Conservation (phyloP, 140 eudicot genomes). For the Flaveria floridana region DNA sequence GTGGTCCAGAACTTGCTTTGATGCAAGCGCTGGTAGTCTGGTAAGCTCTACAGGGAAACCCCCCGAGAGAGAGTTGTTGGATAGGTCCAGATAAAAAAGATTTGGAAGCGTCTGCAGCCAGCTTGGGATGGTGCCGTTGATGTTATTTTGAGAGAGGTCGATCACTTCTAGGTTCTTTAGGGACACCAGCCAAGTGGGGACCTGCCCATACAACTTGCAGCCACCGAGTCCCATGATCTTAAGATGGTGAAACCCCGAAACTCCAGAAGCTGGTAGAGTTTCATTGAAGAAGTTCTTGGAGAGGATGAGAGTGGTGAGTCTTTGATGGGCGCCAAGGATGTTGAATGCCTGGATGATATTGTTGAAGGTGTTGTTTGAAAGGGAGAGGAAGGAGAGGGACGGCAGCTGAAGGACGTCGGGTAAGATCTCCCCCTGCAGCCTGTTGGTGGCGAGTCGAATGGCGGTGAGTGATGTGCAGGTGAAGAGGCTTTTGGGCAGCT, state of each 20-base stretch:
- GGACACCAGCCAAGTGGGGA: background rate
- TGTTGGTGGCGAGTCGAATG: conserved; percentile 9
- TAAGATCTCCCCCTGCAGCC: conserved; percentile 5
- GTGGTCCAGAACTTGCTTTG: background rate
- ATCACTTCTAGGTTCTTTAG: conserved; percentile 11
- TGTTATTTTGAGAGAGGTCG: conserved; percentile 12
- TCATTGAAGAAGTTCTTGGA: conserved; percentile 20
- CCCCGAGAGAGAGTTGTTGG: conserved; percentile 10
- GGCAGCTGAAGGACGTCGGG: background rate
- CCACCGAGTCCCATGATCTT: conserved; percentile 15
- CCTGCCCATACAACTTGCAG: background rate
- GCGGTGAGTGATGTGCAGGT: conserved; percentile 1
- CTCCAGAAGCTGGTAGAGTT: background rate
- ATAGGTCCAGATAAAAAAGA: conserved; percentile 11
- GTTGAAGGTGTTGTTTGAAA: background rate
- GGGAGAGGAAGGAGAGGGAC: conserved; percentile 16
- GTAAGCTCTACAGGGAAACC: conserved; percentile 16
- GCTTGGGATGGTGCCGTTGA: conserved; percentile 14
- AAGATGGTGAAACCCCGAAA: background rate
- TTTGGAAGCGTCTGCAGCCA: conserved; percentile 17
- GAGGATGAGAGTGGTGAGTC: background rate
- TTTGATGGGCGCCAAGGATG: background rate
- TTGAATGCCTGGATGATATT: background rate
- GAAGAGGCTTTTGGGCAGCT: background rate
- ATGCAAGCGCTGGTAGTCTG: conserved; percentile 15